Evolutionary conservation across 177 flowering plant species (phyloP).

Genomic region (Vitis hybrid): DNA sequence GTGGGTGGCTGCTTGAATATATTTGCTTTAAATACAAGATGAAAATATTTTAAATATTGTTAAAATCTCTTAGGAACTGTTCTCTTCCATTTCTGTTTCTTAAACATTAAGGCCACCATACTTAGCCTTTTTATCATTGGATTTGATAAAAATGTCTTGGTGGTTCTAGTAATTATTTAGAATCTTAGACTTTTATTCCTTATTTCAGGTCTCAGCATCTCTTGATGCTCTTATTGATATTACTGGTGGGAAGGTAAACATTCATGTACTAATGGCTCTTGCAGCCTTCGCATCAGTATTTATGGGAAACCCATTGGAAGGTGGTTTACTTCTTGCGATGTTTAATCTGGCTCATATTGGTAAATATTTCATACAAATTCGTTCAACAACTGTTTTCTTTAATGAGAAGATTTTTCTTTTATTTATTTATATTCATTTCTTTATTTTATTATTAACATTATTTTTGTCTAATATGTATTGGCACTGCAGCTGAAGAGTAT

Average conservation of each 20-base stretch:
- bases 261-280: constrained; percentile 97
- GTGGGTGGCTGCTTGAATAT: too few relatives aligned
- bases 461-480: not conserved
- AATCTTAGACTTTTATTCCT: not conserved
- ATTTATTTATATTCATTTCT: not conserved
- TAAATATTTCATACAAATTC: constrained; percentile 21
- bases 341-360: constrained; percentile 98
- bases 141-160: too few relatives aligned
- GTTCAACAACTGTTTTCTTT: not conserved
- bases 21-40: too few relatives aligned
- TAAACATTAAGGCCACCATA: too few relatives aligned
- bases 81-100: too few relatives aligned
- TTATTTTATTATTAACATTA: not conserved
- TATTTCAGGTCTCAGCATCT: constrained; percentile 74
- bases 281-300: constrained; percentile 95
- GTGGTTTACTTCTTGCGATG: constrained; percentile 96
- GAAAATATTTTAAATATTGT: too few relatives aligned
- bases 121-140: too few relatives aligned
- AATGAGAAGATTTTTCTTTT: not conserved
- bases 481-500: constrained; percentile 87
- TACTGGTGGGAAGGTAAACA: constrained; percentile 86
- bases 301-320: constrained; percentile 96
- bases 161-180: too few relatives aligned
- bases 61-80: too few relatives aligned
- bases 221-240: constrained; percentile 87